Conservation (phyloP, 371 early-diverging fungal genomes). For the Batrachochytrium dendrobatidis region DNA sequence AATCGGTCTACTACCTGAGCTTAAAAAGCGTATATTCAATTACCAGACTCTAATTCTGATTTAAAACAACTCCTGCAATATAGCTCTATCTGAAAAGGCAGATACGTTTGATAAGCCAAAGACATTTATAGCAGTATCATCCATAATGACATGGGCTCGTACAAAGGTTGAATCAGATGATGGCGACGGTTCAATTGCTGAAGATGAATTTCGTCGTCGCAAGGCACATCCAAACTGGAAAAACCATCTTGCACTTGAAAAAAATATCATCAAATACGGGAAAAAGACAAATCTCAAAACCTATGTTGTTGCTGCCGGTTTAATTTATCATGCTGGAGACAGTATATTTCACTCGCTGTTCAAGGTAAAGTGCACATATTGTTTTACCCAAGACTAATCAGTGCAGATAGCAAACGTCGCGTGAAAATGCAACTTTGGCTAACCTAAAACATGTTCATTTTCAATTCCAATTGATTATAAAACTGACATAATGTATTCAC, state of each 20-base stretch:
- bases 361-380: conserved; percentile 39
- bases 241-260: conserved; percentile 38
- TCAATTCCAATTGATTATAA: background rate
- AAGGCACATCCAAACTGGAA: conserved; percentile 48
- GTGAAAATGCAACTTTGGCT: background rate
- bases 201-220: conserved; percentile 49
- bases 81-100: conserved; percentile 36
- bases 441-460: background rate
- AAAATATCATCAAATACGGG: conserved; percentile 38
- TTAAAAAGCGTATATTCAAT: background rate
- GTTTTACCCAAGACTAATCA: conserved; percentile 2
- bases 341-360: conserved; percentile 43
- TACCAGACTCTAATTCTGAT: no score
- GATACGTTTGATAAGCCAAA: conserved; percentile 41
- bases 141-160: conserved; percentile 48
- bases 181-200: conserved; percentile 40
- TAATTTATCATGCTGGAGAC: conserved; percentile 44
- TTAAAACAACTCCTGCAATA: background rate
- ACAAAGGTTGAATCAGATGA: conserved; percentile 49
- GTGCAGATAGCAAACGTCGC: background rate
- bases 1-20: conserved; percentile 8
- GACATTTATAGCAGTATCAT: conserved; percentile 40
- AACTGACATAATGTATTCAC: background rate
- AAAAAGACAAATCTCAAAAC: conserved; percentile 39
- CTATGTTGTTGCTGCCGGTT: conserved; percentile 42